phyloP scores from a whole-genome alignment of 306 rosid genomes.

The Abrus precatorius region DNA sequence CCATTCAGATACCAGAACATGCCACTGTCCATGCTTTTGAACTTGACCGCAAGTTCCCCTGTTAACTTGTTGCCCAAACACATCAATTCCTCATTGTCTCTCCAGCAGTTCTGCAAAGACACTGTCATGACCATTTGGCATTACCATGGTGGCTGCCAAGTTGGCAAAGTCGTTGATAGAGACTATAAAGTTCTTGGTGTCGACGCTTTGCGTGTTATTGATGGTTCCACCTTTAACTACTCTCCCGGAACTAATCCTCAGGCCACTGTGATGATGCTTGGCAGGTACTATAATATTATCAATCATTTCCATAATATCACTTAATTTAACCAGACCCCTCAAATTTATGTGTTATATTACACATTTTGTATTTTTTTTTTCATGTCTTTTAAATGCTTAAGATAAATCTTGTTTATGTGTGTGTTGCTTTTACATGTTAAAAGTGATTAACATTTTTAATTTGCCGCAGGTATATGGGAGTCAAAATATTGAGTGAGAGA shows the following conservation, averaged over 20 bases:
- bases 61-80: constrained; percentile 73
- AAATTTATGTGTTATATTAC: no score
- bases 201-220: constrained; percentile 69
- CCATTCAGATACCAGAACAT: constrained; percentile 54
- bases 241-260: constrained; percentile 93
- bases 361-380: no score
- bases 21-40: constrained; percentile 54
- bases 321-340: not conserved
- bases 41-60: constrained; percentile 69
- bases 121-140: constrained; percentile 93
- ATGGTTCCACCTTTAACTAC: constrained; percentile 79
- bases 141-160: constrained; percentile 88
- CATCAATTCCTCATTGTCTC: constrained; percentile 57
- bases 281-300: constrained; percentile 58
- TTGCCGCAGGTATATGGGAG: constrained; percentile 81
- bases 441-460: not conserved
- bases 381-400: no score
- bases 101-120: constrained; percentile 78
- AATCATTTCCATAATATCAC: not conserved
- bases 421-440: not conserved
- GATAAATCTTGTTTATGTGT: not conserved
- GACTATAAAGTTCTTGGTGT: constrained; percentile 75
- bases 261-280: constrained; percentile 91
- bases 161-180: constrained; percentile 69
- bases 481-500: constrained; percentile 66